These are phyloP conservation scores for Thermothielavioides terrestris DNA, from an alignment of 495 filamentous ascomycete species.

Conservation along the genomic window DNA sequence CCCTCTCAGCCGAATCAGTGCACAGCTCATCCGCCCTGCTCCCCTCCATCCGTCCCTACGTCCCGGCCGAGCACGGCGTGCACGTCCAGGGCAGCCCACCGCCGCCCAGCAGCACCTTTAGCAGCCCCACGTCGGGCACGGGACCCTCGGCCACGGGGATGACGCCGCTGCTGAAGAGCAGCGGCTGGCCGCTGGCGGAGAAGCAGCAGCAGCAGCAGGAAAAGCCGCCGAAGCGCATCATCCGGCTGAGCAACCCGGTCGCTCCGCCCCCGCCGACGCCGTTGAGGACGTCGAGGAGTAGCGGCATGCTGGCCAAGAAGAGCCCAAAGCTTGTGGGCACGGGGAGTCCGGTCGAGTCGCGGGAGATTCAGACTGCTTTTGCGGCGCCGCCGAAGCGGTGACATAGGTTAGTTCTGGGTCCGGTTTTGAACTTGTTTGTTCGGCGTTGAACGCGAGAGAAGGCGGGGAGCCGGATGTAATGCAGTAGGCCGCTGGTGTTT, in stretches of 20 bases:
- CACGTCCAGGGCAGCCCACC: slow-evolving; percentile 13
- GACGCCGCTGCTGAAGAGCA: slow-evolving; percentile 27
- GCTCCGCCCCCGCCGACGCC: slow-evolving; percentile 7
- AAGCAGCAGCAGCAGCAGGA: slow-evolving; percentile 2
- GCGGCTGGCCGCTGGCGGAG: slow-evolving; percentile 16
- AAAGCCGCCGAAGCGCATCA: not conserved
- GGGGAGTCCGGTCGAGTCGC: slow-evolving; percentile 21
- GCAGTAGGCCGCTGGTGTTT: too few species aligned
- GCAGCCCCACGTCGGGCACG: not conserved
- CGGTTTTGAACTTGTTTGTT: not conserved
- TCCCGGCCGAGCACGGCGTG: slow-evolving; percentile 35
- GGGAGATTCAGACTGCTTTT: slow-evolving; percentile 24
- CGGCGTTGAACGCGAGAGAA: too few species aligned
- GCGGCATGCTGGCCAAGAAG: slow-evolving; percentile 11
- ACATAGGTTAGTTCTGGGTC: not conserved
- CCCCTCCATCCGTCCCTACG: slow-evolving; percentile 28
- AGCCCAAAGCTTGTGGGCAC: slow-evolving; percentile 1
- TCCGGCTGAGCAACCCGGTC: not conserved
- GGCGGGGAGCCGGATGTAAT: too few species aligned
- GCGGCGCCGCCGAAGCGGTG: slow-evolving; percentile 20
- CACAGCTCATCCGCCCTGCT: slow-evolving; percentile 30
- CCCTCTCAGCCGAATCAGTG: slow-evolving; percentile 25
- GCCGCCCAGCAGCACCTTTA: not conserved
- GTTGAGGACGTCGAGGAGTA: slow-evolving; percentile 4
- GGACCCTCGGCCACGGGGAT: slow-evolving; percentile 20